These are phyloP conservation scores for Alternaria ventricosa DNA, from an alignment of 2,329 filamentous ascomycete genomes.

Conservation along the genomic window DNA sequence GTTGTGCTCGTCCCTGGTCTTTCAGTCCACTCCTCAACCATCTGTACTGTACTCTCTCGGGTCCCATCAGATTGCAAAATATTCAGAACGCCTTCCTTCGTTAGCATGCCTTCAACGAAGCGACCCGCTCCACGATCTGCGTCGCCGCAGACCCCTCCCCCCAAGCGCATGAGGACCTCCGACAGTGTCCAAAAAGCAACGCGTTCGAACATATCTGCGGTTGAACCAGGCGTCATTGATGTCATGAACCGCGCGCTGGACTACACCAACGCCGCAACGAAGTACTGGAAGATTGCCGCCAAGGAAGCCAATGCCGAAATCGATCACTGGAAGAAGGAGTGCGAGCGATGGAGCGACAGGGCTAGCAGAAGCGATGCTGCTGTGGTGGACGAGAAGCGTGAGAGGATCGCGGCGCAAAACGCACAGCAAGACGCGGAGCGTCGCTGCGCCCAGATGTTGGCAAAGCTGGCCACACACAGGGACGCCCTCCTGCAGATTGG, in stretches of 20 bases:
- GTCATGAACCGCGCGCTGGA: not conserved
- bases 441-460: not conserved
- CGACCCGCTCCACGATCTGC: not conserved
- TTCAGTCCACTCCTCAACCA: not conserved
- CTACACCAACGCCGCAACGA: not conserved
- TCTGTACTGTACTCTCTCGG: not conserved
- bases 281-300: not conserved
- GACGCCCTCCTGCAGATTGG: not conserved
- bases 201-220: not conserved
- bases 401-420: not conserved
- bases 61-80: not conserved
- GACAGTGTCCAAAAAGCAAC: not conserved
- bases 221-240: not conserved
- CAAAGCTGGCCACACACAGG: not conserved
- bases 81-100: not conserved
- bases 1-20: not conserved
- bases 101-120: not conserved
- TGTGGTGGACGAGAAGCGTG: not conserved
- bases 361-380: not conserved
- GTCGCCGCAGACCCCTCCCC: not conserved
- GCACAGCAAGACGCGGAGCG: not conserved
- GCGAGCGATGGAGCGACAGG: not conserved
- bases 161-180: not conserved
- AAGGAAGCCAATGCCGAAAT: not conserved
- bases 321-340: not conserved